Conservation (phyloP, 2,329 filamentous ascomycete genomes). For the Cladosporium sp. region DNA sequence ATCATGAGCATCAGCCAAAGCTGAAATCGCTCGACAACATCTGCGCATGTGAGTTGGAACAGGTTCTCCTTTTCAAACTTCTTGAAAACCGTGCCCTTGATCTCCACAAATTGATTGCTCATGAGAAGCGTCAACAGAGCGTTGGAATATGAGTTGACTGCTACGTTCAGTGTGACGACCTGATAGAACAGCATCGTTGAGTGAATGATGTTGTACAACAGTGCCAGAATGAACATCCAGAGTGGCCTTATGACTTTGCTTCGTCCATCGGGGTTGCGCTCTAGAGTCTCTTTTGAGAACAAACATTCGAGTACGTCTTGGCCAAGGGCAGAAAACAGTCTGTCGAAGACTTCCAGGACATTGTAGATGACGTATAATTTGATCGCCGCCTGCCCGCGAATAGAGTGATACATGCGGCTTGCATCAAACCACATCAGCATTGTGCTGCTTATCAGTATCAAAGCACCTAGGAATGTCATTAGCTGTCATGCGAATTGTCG, state of each 20-base stretch:
- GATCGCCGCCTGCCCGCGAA: constrained; percentile 91
- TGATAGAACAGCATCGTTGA: constrained; percentile 90
- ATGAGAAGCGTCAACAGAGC: constrained; percentile 85
- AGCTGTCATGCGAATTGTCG: neutral
- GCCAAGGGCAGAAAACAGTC: constrained; percentile 82
- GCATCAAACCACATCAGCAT: constrained; percentile 89
- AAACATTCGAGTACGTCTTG: constrained; percentile 96
- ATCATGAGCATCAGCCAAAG: constrained; percentile 97
- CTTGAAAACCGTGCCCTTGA: constrained; percentile 98
- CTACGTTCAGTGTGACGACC: constrained; percentile 95
- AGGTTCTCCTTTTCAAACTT: constrained; percentile 97
- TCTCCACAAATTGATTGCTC: constrained; percentile 98
- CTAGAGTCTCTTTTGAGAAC: constrained; percentile 87
- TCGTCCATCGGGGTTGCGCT: constrained; percentile 78
- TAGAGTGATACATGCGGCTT: constrained; percentile 96
- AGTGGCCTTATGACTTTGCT: constrained; percentile 87
- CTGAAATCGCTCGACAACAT: constrained; percentile 95
- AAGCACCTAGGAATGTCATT: constrained; percentile 37
- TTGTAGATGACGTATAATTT: constrained; percentile 99
- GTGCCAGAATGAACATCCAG: constrained; percentile 82
- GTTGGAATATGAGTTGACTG: constrained; percentile 97
- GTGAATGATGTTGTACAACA: constrained; percentile 84
- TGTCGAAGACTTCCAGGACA: constrained; percentile 87
- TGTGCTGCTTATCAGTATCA: constrained; percentile 81
- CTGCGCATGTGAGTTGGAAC: constrained; percentile 93